Base-by-base conservation (phyloP, 192 early-diverging fungal species). In the Coemansia sp. region DNA sequence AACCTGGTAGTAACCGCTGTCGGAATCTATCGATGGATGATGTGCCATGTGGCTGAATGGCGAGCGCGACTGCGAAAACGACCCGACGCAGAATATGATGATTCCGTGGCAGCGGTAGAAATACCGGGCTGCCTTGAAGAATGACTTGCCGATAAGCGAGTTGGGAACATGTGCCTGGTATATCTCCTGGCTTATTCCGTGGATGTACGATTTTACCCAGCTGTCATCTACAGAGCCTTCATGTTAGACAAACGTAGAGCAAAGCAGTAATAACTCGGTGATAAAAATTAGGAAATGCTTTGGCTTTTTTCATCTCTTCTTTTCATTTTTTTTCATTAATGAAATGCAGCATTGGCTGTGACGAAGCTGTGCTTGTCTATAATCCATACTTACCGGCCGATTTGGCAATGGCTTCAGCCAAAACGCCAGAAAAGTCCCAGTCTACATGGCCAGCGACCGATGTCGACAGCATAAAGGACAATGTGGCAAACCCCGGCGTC, bases 141-240 rank as follows among this genome's bases (percentile, higher is more conserved):
- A 82, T 29, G 75, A 69, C 19, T 64, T 68, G 1, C 81, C 81
- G 16, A 69, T 46, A 1, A 78, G 72, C 16, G 71, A 72, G 2
- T 30, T 24, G 0, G 81, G 75, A 1, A 78, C 69, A 36, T 66
- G 71, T 8, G 69, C 69, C 19, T 82, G 74, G 75, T 82, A 82
- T 7, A 82, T 82, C 54, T 82, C 81, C 35, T 78, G 81, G 52
- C 68, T 67, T 13, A 77, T 70, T 11, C 81, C 75, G 48, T 82
- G 71, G 32, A 82, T 54, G 46, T 82, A 82, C 42, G 49, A 69
- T 32, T 65, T 71, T 54, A 78, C 65, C 81, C 81, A 82, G 10
- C 29, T 58, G 48, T 78, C 75, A 14, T 77, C 75, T 77, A 77
- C 39, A 58, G n/a, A n/a, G 27, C 23, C 22, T 27, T 51, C 8